Evolutionary conservation across 2,329 filamentous ascomycete species (phyloP).

Genomic region (Ophiocordyceps robertsii): DNA sequence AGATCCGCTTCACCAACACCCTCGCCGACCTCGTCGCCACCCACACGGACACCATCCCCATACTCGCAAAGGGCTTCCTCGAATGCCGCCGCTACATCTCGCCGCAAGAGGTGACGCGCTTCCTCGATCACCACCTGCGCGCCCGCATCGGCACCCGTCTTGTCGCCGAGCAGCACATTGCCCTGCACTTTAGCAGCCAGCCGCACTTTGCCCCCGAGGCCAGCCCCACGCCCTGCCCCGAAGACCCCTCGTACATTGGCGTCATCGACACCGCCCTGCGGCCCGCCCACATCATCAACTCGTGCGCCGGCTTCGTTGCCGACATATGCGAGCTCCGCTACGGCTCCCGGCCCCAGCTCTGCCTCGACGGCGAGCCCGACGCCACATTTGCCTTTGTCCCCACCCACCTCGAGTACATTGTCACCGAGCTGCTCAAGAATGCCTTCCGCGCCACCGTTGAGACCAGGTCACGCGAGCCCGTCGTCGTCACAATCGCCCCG

Average conservation of each 20-base stretch:
- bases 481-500: constrained; percentile 85
- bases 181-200: constrained; percentile 60
- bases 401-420: constrained; percentile 93
- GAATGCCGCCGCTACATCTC: constrained; percentile 87
- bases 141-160: constrained; percentile 88
- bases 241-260: constrained; percentile 64
- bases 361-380: constrained; percentile 72
- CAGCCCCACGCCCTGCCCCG: constrained; percentile 35
- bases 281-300: constrained; percentile 68
- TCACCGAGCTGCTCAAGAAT: constrained; percentile 94
- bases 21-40: constrained; percentile 93
- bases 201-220: constrained; percentile 50
- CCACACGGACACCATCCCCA: constrained; percentile 87
- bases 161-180: constrained; percentile 93
- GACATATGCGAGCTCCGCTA: constrained; percentile 97
- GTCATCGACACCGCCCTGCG: constrained; percentile 86
- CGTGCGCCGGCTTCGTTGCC: constrained; percentile 79
- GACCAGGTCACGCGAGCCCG: constrained; percentile 62
- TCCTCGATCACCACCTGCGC: constrained; percentile 85
- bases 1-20: constrained; percentile 81
- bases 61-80: constrained; percentile 81
- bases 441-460: constrained; percentile 91
- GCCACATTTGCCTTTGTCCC: constrained; percentile 91
- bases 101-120: constrained; percentile 69
- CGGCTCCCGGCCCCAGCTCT: constrained; percentile 67